phyloP scores from a whole-genome alignment of 2,329 filamentous ascomycete genomes.

The Stemphylium beticola region DNA sequence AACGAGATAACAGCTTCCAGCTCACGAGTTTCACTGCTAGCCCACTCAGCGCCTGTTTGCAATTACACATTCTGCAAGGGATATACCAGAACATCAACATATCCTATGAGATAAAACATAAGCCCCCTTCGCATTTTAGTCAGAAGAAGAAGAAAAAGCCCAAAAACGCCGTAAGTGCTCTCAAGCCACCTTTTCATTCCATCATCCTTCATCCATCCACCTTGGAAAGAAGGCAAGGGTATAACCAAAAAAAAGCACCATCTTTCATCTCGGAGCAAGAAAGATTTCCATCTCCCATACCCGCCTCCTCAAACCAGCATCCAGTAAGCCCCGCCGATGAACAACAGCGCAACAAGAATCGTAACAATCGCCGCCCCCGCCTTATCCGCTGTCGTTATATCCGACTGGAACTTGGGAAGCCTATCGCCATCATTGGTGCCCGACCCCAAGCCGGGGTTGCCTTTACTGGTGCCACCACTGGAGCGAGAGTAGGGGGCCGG shows the following conservation, averaged over 20 bases:
- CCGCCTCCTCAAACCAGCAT: not conserved
- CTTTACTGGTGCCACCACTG: conserved; percentile 59
- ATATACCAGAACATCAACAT: too few relatives aligned
- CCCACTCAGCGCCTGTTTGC: too few relatives aligned
- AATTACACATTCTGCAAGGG: too few relatives aligned
- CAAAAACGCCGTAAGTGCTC: not conserved
- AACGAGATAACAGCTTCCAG: too few relatives aligned
- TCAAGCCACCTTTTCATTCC: not conserved
- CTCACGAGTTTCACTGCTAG: too few relatives aligned
- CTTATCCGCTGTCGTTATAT: conserved; percentile 48
- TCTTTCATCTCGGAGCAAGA: too few relatives aligned
- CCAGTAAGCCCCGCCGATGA: conserved; percentile 2
- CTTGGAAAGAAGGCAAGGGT: conserved; percentile 1
- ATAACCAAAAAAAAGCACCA: not conserved
- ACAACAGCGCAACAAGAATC: conserved; percentile 30
- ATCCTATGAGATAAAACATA: too few relatives aligned
- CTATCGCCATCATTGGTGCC: conserved; percentile 31
- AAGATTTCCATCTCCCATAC: not conserved
- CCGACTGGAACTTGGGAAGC: conserved; percentile 23
- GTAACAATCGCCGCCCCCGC: conserved; percentile 54
- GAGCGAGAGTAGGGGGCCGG: conserved; percentile 53
- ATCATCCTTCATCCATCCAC: not conserved
- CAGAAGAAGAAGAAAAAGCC: too few relatives aligned
- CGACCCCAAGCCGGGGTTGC: conserved; percentile 51
- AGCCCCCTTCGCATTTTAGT: too few relatives aligned